phyloP scores from a whole-genome alignment of 2,329 filamentous ascomycete species.

The Nigrospora sphaerica region DNA sequence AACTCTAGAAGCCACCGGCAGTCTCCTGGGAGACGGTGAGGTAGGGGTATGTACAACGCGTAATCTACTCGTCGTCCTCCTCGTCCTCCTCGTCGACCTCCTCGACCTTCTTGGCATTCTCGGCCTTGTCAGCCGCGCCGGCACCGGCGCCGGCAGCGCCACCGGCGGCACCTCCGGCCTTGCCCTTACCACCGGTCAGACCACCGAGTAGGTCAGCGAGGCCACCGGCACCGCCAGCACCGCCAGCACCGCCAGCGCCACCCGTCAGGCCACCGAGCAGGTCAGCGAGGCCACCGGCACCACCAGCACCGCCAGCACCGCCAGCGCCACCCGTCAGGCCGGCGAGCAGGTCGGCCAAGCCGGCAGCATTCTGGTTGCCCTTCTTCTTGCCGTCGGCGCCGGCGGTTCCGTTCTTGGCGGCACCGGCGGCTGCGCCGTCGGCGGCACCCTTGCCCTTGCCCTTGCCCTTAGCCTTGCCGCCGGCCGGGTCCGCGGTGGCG shows the following conservation, averaged over 20 bases:
- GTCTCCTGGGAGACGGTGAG: too few relatives aligned
- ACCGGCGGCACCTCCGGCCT: background rate
- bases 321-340: background rate
- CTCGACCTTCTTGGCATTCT: background rate
- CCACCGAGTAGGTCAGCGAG: background rate
- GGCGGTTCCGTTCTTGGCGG: too few relatives aligned
- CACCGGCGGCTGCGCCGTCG: too few relatives aligned
- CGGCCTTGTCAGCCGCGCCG: background rate
- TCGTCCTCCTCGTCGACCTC: background rate
- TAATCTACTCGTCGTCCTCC: background rate
- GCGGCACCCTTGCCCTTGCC: conserved; percentile 1
- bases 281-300: background rate
- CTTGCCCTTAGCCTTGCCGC: too few relatives aligned
- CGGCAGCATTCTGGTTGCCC: background rate
- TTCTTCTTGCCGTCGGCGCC: background rate
- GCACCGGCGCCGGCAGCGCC: background rate
- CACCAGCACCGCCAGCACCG: background rate
- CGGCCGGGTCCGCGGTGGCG: too few relatives aligned
- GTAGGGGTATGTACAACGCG: too few relatives aligned
- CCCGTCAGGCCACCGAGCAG: background rate
- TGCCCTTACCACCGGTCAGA: background rate
- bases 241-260: background rate
- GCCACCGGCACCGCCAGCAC: background rate
- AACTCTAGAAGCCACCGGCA: too few relatives aligned
- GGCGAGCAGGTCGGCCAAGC: background rate